Base-by-base conservation (phyloP, 1,284 basidiomycete species). In the Vanrija sp. region DNA sequence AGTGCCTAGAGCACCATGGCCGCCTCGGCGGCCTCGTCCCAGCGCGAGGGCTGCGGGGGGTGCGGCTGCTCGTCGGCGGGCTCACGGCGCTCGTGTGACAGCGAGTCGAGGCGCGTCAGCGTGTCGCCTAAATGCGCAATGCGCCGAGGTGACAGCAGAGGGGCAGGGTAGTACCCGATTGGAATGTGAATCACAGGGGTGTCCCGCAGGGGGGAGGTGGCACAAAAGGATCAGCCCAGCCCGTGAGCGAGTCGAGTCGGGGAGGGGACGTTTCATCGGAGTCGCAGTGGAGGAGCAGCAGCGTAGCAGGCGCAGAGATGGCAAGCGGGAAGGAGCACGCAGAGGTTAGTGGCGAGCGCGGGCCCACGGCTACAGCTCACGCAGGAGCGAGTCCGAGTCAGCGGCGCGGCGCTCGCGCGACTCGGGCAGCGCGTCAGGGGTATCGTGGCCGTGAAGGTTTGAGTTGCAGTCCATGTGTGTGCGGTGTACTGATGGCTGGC, bases 391-490 rank as follows among this genome's bases (percentile, higher is more conserved):
- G 8, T 43, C 27, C 6, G 49, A 27, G 25, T 44, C 18, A 15
- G 45, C 42, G 22, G 20, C 38, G 24, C 56, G 48, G 18, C 49
- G 49, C 6, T 39, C 35, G 41, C 45, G 25, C 22, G 10, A 14
- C 31, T 20, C 22, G 8, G 53, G 53, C 16, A 58, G 53, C 8
- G 53, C 56, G 39, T 58, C 49, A n/a, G 52, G 52, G 3, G 56
- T 58, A 25, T 58, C 56, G 6, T 42, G 9, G 37, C 49, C 52
- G 50, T 54, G 52, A 16, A 49, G 47, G 56, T 58, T 58, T n/a
- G 56, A 38, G 47, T 43, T 41, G 47, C 25, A 42, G 51, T 57
- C 55, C 55, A 53, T 53, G 36, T 18, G 24, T 31, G n/a, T 31
- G 31, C 8, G 6, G 19, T 19, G 39, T 8, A 12, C n/a, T 35